phyloP scores from a whole-genome alignment of 1,284 basidiomycete species.

The Malassezia dermatis region DNA sequence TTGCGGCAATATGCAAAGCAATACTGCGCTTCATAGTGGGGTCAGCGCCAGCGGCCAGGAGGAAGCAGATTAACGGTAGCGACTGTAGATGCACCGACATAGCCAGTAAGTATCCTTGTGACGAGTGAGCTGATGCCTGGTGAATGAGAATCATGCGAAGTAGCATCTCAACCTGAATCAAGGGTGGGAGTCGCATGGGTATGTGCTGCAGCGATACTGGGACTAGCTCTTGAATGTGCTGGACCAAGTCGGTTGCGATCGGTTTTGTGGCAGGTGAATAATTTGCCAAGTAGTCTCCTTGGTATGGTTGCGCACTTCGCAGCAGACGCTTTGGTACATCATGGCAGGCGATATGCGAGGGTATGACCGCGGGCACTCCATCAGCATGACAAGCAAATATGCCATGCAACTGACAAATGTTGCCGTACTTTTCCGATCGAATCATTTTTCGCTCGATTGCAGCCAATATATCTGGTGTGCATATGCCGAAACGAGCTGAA shows the following conservation, averaged over 20 bases:
- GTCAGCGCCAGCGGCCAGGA: slow-evolving; percentile 12
- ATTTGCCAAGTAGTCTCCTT: neutral
- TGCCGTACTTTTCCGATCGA: neutral
- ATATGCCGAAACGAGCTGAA: slow-evolving; percentile 13
- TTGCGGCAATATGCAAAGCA: slow-evolving; percentile 13
- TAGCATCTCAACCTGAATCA: slow-evolving; percentile 4
- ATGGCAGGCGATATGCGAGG: slow-evolving; percentile 8
- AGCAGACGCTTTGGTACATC: slow-evolving; percentile 10
- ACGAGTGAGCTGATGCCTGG: slow-evolving; percentile 11
- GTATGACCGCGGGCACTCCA: neutral
- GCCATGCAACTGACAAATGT: slow-evolving; percentile 13
- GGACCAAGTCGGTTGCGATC: neutral
- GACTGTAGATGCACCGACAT: slow-evolving; percentile 1
- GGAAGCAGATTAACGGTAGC: slow-evolving; percentile 9
- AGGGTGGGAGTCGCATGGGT: slow-evolving; percentile 2
- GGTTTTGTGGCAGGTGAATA: neutral
- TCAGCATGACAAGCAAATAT: neutral
- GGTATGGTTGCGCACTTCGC: neutral
- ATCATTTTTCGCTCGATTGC: neutral
- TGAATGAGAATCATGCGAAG: slow-evolving; percentile 14
- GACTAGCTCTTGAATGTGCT: neutral
- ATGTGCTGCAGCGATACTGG: neutral
- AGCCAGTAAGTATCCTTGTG: slow-evolving; percentile 11
- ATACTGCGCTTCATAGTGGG: slow-evolving; percentile 7
- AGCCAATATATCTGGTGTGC: slow-evolving; percentile 3